These are phyloP conservation scores for Coemansia sp. DNA, from an alignment of 192 early-diverging fungal genomes.

Conservation along the genomic window DNA sequence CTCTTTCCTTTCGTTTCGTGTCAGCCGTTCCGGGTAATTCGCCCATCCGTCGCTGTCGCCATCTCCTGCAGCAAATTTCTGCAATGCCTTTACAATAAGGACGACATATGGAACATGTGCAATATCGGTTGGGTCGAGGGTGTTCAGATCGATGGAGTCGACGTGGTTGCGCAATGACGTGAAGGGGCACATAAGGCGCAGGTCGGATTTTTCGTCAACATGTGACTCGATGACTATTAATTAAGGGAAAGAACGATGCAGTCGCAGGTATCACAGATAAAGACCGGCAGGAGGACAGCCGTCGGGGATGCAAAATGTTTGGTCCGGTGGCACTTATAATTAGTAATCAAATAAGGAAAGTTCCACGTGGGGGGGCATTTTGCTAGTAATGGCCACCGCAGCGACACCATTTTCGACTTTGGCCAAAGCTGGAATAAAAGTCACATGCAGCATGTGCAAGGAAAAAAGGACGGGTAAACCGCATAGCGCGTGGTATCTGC, in stretches of 20 bases:
- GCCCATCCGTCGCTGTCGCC: conserved; percentile 14
- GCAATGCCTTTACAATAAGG: conserved; percentile 73
- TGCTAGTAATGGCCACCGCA: not conserved
- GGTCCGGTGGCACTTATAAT: conserved; percentile 7
- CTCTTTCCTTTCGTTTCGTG: conserved; percentile 61
- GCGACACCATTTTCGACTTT: not conserved
- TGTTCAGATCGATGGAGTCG: conserved; percentile 65
- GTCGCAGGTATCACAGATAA: not conserved
- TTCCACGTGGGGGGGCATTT: not conserved
- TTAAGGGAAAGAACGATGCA: not conserved
- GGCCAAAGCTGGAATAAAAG: not conserved
- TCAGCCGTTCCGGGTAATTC: conserved; percentile 15
- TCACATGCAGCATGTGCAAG: not conserved
- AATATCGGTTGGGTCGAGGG: conserved; percentile 65
- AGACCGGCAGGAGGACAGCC: not conserved
- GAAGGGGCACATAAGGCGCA: conserved; percentile 85
- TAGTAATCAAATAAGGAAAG: conserved; percentile 4
- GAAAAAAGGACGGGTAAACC: not conserved
- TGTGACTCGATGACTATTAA: conserved; percentile 86
- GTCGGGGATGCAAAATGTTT: not conserved
- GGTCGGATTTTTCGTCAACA: conserved; percentile 72
- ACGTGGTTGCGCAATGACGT: conserved; percentile 62
- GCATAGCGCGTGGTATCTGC: not conserved
- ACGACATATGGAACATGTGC: conserved; percentile 85
- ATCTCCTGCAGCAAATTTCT: conserved; percentile 68